Percentiles rank a stretch among this genome's conserved stretches.
Conservation (phyloP, 148 eudicot species). For the Diospyros lotus region DNA sequence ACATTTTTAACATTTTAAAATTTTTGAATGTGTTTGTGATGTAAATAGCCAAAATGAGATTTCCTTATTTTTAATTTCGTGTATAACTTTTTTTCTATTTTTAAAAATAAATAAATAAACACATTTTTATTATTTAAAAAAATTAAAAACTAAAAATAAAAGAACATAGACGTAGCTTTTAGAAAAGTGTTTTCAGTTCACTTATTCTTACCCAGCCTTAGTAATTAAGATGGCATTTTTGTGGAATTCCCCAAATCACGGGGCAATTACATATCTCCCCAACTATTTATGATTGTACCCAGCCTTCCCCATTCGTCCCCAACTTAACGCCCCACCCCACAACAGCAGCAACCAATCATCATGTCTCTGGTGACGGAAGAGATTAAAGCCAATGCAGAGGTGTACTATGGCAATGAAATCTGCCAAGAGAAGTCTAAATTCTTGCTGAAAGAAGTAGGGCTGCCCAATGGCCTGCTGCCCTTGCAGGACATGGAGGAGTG, state of each 20-base stretch:
- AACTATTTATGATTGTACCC: background rate
- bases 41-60: no score
- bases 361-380: conserved; percentile 62
- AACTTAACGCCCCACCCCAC: background rate
- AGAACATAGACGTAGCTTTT: no score
- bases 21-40: no score
- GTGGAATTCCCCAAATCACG: background rate
- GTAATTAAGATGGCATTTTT: background rate
- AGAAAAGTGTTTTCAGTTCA: no score
- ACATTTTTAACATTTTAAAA: no score
- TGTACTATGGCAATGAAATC: conserved; percentile 38
- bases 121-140: no score
- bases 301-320: background rate
- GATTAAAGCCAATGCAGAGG: conserved; percentile 45
- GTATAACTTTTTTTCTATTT: no score
- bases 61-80: no score
- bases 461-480: conserved; percentile 69
- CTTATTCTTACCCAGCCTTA: no score
- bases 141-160: no score
- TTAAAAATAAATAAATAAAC: no score
- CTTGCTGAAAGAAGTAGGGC: conserved; percentile 40
- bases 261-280: background rate
- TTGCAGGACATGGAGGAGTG: conserved; percentile 51
- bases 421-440: conserved; percentile 43
- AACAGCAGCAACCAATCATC: background rate